Evolutionary conservation across 805 yeast species (phyloP).

Genomic region (Nakazawaea molendinolei): DNA sequence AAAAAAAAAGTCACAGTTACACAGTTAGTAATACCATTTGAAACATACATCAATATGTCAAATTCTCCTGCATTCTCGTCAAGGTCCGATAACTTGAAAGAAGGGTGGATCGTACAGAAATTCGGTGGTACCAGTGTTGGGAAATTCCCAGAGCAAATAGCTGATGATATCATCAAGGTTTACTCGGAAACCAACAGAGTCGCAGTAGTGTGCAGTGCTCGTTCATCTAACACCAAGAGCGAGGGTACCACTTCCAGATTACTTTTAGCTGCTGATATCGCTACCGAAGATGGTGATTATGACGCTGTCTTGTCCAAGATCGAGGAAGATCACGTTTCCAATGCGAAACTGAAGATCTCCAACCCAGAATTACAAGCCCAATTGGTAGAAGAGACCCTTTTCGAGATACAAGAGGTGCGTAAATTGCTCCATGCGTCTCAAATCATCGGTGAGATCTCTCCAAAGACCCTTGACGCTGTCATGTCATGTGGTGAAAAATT

Average conservation of each 20-base stretch:
- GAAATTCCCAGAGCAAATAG: slow-evolving; percentile 81
- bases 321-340: slow-evolving; percentile 69
- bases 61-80: slow-evolving; percentile 11
- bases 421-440: slow-evolving; percentile 80
- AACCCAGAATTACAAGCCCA: slow-evolving; percentile 37
- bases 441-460: slow-evolving; percentile 84
- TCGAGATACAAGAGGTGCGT: slow-evolving; percentile 61
- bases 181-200: slow-evolving; percentile 58
- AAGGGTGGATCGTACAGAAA: slow-evolving; percentile 79
- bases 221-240: slow-evolving; percentile 83
- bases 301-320: slow-evolving; percentile 55
- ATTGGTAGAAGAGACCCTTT: slow-evolving; percentile 51
- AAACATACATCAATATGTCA: slow-evolving; percentile 6
- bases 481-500: slow-evolving; percentile 94
- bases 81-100: slow-evolving; percentile 7
- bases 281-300: slow-evolving; percentile 56
- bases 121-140: slow-evolving; percentile 98
- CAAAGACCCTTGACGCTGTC: slow-evolving; percentile 82
- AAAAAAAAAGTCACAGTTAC: no score
- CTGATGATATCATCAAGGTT: slow-evolving; percentile 72
- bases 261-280: slow-evolving; percentile 75
- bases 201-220: slow-evolving; percentile 94
- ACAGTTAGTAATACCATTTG: no score
- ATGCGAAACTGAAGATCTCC: slow-evolving; percentile 53
- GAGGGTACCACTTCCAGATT: slow-evolving; percentile 95